These are phyloP conservation scores for Globisporangium parvum DNA, from an alignment of 352 stramenopile genomes.

Conservation along the genomic window DNA sequence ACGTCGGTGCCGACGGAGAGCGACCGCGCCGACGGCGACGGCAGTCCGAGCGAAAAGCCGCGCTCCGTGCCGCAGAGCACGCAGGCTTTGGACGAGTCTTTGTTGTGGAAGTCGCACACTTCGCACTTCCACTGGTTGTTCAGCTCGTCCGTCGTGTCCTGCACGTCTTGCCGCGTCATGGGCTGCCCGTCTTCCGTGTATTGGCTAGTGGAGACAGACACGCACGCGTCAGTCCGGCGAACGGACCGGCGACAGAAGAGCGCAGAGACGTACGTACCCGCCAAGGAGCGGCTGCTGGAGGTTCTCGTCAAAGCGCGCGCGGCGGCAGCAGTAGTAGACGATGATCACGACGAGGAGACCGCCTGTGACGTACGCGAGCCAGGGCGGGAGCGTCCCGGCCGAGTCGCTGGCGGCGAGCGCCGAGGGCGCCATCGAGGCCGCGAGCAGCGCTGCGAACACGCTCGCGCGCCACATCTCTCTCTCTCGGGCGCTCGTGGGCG, in stretches of 20 bases:
- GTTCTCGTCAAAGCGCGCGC: constrained; percentile 82
- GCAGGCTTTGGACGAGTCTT: constrained; percentile 65
- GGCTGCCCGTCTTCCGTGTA: constrained; percentile 85
- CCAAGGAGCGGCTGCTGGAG: constrained; percentile 78
- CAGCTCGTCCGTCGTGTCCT: constrained; percentile 78
- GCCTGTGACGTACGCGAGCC: constrained; percentile 81
- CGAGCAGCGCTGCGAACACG: constrained; percentile 30
- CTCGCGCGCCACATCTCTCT: constrained; percentile 14
- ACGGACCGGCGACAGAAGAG: no score
- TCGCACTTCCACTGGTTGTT: constrained; percentile 83
- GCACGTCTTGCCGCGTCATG: constrained; percentile 82
- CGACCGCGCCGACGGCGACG: constrained; percentile 29
- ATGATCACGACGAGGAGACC: constrained; percentile 83
- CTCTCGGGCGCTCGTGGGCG: no score
- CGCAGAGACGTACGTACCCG: constrained; percentile 22
- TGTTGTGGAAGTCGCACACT: constrained; percentile 88
- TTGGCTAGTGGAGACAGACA: constrained; percentile 24
- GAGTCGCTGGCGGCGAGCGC: constrained; percentile 23
- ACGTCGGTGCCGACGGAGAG: constrained; percentile 40
- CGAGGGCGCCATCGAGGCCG: constrained; percentile 17
- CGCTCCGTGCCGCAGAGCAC: constrained; percentile 79
- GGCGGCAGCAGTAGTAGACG: constrained; percentile 86
- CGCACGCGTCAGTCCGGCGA: no score
- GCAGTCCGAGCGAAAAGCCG: constrained; percentile 67
- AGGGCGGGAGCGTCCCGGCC: constrained; percentile 51